Conservation (phyloP, 2,329 filamentous ascomycete genomes). For the Chalara sp. region DNA sequence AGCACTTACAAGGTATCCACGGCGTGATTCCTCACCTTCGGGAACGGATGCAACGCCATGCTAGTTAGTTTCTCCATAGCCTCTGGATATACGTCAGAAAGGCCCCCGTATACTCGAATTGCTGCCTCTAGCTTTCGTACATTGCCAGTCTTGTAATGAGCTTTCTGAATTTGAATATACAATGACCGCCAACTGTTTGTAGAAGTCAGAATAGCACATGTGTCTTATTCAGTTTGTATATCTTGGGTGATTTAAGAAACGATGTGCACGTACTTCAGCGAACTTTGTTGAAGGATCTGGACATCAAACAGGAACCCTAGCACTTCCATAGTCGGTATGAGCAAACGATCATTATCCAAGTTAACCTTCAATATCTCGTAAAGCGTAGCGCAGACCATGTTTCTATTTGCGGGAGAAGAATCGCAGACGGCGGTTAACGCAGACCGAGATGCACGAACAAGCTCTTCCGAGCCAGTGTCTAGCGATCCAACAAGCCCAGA, state of each 20-base stretch:
- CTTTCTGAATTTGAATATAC: slow-evolving; percentile 66
- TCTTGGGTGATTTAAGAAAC: neutral
- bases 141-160: slow-evolving; percentile 77
- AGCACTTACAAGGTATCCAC: slow-evolving; percentile 47
- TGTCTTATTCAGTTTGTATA: neutral
- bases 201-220: neutral
- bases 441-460: slow-evolving; percentile 61
- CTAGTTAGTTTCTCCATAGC: slow-evolving; percentile 63
- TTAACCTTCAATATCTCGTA: slow-evolving; percentile 45
- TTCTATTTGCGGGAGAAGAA: slow-evolving; percentile 15
- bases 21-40: slow-evolving; percentile 56
- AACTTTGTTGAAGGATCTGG: slow-evolving; percentile 37
- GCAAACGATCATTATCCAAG: slow-evolving; percentile 56
- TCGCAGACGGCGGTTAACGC: slow-evolving; percentile 53
- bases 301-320: slow-evolving; percentile 70
- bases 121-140: slow-evolving; percentile 77
- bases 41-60: slow-evolving; percentile 77
- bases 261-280: slow-evolving; percentile 15
- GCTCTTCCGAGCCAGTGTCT: slow-evolving; percentile 69
- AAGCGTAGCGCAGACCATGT: slow-evolving; percentile 44
- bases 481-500: slow-evolving; percentile 66
- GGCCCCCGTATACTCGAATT: slow-evolving; percentile 68
- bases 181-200: slow-evolving; percentile 46
- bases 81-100: slow-evolving; percentile 39
- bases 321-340: slow-evolving; percentile 71